phyloP scores from a whole-genome alignment of 305 asterid genomes.

The Ilex paraguariensis region DNA sequence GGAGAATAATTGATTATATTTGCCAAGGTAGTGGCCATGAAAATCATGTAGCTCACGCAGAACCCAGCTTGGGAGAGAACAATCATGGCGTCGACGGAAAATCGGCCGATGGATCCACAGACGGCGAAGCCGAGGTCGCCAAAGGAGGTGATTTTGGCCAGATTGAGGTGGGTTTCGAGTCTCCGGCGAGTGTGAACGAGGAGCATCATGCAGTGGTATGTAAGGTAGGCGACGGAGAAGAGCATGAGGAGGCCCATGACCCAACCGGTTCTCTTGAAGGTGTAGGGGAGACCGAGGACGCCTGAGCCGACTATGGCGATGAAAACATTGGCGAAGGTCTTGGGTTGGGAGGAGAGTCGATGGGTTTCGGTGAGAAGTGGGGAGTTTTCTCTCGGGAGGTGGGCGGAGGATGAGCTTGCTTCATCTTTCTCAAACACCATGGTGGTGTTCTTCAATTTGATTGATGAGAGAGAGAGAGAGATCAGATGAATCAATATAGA shows the following conservation, averaged over 20 bases:
- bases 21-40: conserved; percentile 26
- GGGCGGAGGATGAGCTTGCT: conserved; percentile 31
- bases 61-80: conserved; percentile 4
- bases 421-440: conserved; percentile 37
- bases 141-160: conserved; percentile 27
- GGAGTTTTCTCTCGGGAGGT: conserved; percentile 62
- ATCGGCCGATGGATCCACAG: conserved; percentile 29
- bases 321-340: conserved; percentile 84
- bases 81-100: conserved; percentile 37
- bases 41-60: conserved; percentile 27
- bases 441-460: too few species aligned
- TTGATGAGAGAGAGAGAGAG: too few species aligned
- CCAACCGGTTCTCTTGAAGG: conserved; percentile 94
- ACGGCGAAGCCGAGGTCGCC: conserved; percentile 40
- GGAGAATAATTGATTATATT: conserved; percentile 22
- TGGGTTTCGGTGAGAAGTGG: conserved; percentile 43
- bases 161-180: conserved; percentile 20
- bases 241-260: conserved; percentile 49
- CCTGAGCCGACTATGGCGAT: conserved; percentile 90
- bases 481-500: too few species aligned
- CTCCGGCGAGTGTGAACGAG: conserved; percentile 23
- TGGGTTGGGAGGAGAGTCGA: conserved; percentile 59
- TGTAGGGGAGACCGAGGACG: conserved; percentile 87
- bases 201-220: conserved; percentile 78
- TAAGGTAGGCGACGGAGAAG: conserved; percentile 56